phyloP scores from a whole-genome alignment of 805 yeast species.

The Metschnikowia gelsemii region DNA sequence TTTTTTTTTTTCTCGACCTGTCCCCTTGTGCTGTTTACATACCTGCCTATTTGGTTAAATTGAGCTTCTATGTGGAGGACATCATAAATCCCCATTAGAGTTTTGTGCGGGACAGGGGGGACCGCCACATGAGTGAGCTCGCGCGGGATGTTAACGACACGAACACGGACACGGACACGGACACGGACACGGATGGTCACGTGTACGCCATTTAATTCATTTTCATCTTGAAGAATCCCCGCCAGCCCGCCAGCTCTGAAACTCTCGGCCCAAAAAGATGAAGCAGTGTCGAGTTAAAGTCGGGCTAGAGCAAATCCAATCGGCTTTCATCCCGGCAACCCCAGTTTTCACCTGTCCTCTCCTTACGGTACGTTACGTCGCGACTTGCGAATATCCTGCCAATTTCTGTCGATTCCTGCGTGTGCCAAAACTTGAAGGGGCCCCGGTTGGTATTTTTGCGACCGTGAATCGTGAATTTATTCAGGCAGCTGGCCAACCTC shows the following conservation, averaged over 20 bases:
- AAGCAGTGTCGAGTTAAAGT: too few relatives aligned
- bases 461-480: slow-evolving; percentile 10
- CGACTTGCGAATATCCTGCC: too few relatives aligned
- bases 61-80: slow-evolving; percentile 7
- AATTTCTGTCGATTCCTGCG: neutral
- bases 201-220: too few relatives aligned
- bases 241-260: too few relatives aligned
- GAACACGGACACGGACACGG: neutral
- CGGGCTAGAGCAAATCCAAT: too few relatives aligned
- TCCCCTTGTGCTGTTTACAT: slow-evolving; percentile 16
- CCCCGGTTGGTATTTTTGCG: neutral
- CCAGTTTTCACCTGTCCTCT: neutral
- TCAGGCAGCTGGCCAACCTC: neutral
- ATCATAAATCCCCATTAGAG: neutral
- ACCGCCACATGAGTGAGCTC: neutral
- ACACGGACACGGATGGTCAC: too few relatives aligned
- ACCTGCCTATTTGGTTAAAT: slow-evolving; percentile 19
- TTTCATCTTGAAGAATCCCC: too few relatives aligned
- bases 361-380: too few relatives aligned
- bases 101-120: slow-evolving; percentile 5
- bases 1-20: neutral
- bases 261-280: too few relatives aligned
- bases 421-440: neutral
- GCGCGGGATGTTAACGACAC: neutral
- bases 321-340: too few relatives aligned